Base-by-base conservation (phyloP, 2,329 filamentous ascomycete species). In the Sclerotinia sclerotiorum region DNA sequence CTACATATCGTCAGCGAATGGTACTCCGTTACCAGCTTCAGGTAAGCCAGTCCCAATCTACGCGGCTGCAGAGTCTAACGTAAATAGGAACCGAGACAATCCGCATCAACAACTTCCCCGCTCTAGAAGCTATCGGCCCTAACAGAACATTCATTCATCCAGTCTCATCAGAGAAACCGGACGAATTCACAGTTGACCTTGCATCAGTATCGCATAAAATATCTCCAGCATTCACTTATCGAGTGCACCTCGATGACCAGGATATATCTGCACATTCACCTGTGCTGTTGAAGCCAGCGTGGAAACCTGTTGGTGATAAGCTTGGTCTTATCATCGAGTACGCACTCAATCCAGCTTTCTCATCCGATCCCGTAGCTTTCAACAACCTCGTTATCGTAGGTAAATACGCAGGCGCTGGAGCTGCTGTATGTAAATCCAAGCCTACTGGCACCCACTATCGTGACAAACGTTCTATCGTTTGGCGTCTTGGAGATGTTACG, bases 131-230 rank as follows among this genome's bases (percentile, higher is more conserved):
- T 75, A 94, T 99, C 68, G 94, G 93, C 0, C 93, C 94, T 1
- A 99, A 99, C 78, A 92, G 93, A 55, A 91, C 93, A 68, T 97
- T 98, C 79, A 88, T 98, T 64, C 87, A 89, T 44, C 90, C 93
- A 73, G 83, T 85, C 6, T 80, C 82, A 0, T 76, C 83, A 1
- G 87, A 90, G 13, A 88, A 86, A 69, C 85, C 90, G 4, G 94
- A 96, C 69, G 90, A 94, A 76, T 99, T 96, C 80, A 86, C 83
- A 0, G 82, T 99, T 44, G 87, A 94, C 70, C 81, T 95, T n/a
- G 62, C 8, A 84, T 88, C 19, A 88, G 89, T 76, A 85, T 97
- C 72, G 81, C 84, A 70, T 88, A 89, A 74, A 89, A 55, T 92
- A 1, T 86, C 90, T 0, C 88, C 94, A 8, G 94, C 90, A 10